Evolutionary conservation across 768 basidiomycete species (phyloP), one percentile per base, ranked within the genome.

Genomic region (Termitomyces sp.): DNA sequence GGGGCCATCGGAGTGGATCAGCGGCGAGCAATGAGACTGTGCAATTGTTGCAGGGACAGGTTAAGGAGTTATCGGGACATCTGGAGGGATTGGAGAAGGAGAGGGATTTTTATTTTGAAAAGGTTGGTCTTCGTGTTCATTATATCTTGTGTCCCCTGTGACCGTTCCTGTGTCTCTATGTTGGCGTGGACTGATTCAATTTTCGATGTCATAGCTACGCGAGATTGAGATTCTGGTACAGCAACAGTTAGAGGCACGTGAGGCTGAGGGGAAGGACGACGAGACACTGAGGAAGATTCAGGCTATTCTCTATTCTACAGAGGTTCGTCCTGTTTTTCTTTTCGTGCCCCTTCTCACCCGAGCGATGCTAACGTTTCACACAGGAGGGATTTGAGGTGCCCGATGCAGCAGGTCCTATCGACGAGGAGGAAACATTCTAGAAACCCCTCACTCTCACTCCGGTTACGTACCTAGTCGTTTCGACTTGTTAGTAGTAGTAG

Each of bases 51-150:
- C 91, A 90, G 64, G 75, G 77, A 0, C 93, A 98, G 73, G 78
- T 97, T 59, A 82, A 85, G 64, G 97, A 98, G 64, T 81, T 97
- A 79, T 84, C 85, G 40, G 72, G 79, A 0, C 90, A 93, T 69
- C 77, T 97, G 65, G 94, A 96, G 71, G 92, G 92, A 1, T 78
- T 98, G 43, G 95, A 98, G 81, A 98, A 95, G 79, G 97, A 99
- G 76, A 80, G 96, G 50, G 96, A 98, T 73, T 98, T 99, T 74
- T 99, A 99, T 76, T 99, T 98, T 74, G 88, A 91, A 69, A 99
- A 98, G 86, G 96, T 96, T 66, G 51, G 81, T 68, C 34, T 37
- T 7, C 1, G 9, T 45, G 10, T 32, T 7, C n/a, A 7, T 45
- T 45, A 9, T 20, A n/a, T 20, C 8, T 9, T 14, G 1, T 36